Base-by-base conservation (phyloP, 2,329 filamentous ascomycete genomes). In the Aspergillus unguis region DNA sequence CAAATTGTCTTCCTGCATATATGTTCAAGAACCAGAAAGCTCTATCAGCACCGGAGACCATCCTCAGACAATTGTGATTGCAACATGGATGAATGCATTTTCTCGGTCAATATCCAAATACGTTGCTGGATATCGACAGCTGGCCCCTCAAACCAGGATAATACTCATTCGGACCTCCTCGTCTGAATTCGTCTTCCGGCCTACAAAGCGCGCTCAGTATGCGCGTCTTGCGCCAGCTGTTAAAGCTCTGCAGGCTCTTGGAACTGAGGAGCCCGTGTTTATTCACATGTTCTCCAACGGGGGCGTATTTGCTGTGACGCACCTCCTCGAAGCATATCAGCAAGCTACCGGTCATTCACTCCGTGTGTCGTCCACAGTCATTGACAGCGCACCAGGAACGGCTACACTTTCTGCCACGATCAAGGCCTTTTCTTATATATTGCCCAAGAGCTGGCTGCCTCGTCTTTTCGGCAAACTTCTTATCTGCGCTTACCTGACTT, bases 211-310 rank as follows among this genome's bases (percentile, higher is more conserved):
- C 4, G 59, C 63, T 3, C 67, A 69, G 26, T 56, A 55, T 42
- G 53, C 57, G 11, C 67, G 66, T 28, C 55, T 73, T 36, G 55
- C 59, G 8, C 70, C 75, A 1, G 69, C 68, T 6, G 61, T 75
- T 7, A 62, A 70, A 10, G 66, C 66, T 23, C 61, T 76, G 11
- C 65, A 59, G 43, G 51, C 54, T 29, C 64, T 47, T 41, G 57
- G 55, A 40, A 54, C 61, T 26, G 52, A 62, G 46, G 58, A 58
- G 64, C 60, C 69, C 5, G 61, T 69, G 7, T 67, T 75, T 29
- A 56, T 79, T 6, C 77, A 80, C 62, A 64, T 75, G 50, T 80
- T 80, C 65, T 80, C 76, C 25, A 79, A 80, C 53, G 78, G 77
- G 27, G 78, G 78, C 11, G 63, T 71, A 23, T 68, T 71, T 45